Percentiles rank a stretch among this genome's conserved stretches.
Conservation (phyloP, 176 grass and related monocot species). For the Microstegium vimineum region DNA sequence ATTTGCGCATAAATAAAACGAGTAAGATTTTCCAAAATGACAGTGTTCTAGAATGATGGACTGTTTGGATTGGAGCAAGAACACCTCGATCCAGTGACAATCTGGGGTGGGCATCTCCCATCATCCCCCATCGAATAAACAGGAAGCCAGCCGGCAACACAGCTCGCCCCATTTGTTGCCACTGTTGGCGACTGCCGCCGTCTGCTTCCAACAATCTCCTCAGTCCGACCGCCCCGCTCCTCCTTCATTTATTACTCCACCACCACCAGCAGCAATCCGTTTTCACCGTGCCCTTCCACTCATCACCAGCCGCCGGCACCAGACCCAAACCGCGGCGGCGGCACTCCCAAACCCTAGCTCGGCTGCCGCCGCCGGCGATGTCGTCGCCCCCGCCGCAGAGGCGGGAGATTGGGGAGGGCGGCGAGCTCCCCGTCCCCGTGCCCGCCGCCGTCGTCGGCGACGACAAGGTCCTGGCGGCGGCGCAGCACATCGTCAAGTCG, state of each 20-base stretch:
- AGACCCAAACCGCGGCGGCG: neutral
- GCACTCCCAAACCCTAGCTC: conserved; percentile 39
- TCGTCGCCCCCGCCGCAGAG: neutral
- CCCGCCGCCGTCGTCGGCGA: conserved; percentile 36
- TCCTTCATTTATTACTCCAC: neutral
- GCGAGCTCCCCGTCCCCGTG: conserved; percentile 2
- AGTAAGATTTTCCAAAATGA: neutral
- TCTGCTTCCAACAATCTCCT: neutral
- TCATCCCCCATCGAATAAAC: neutral
- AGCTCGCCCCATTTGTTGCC: neutral
- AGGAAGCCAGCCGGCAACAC: neutral
- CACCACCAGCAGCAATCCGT: neutral
- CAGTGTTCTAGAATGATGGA: neutral
- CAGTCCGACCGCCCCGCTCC: neutral
- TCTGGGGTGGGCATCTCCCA: neutral
- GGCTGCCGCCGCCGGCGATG: neutral
- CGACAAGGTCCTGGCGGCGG: conserved; percentile 90
- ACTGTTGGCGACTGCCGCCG: neutral
- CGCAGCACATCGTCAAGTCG: conserved; percentile 97
- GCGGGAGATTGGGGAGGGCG: neutral
- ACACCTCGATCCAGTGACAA: neutral
- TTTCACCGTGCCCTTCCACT: neutral
- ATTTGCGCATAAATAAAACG: neutral
- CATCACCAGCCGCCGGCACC: neutral
- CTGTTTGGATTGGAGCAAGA: neutral